These are phyloP conservation scores for Coniochaeta sp. DNA, from an alignment of 2,329 filamentous ascomycete species.

Conservation along the genomic window DNA sequence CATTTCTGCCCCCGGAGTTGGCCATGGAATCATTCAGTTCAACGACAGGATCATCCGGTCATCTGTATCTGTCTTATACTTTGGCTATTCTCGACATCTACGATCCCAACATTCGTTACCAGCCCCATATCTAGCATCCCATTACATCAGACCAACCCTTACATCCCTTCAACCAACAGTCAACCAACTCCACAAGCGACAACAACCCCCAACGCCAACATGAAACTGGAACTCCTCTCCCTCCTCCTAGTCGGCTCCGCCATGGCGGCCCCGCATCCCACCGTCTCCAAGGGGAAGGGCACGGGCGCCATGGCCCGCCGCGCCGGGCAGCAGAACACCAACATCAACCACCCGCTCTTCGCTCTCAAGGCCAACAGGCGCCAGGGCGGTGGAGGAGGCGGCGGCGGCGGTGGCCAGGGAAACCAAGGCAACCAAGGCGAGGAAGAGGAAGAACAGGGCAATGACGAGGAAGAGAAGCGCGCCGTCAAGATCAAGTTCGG, in stretches of 20 bases:
- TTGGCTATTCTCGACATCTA: too few species aligned
- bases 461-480: too few species aligned
- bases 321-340: not conserved
- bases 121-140: too few species aligned
- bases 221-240: conserved; percentile 7
- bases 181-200: too few species aligned
- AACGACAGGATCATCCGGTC: too few species aligned
- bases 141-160: too few species aligned
- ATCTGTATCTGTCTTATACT: too few species aligned
- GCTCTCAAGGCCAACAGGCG: not conserved
- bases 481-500: not conserved
- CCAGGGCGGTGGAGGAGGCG: too few species aligned
- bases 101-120: too few species aligned
- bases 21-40: too few species aligned
- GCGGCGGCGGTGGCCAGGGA: not conserved
- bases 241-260: conserved; percentile 6
- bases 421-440: not conserved
- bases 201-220: not conserved
- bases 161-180: not conserved
- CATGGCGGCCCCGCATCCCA: conserved; percentile 1
- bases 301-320: not conserved
- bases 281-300: not conserved
- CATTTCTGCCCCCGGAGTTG: too few species aligned
- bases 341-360: not conserved
- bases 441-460: not conserved